Evolutionary conservation across 148 eudicot genomes (phyloP), one percentile per base, ranked within the genome.

Genomic region (Rhododendron griersonianum): DNA sequence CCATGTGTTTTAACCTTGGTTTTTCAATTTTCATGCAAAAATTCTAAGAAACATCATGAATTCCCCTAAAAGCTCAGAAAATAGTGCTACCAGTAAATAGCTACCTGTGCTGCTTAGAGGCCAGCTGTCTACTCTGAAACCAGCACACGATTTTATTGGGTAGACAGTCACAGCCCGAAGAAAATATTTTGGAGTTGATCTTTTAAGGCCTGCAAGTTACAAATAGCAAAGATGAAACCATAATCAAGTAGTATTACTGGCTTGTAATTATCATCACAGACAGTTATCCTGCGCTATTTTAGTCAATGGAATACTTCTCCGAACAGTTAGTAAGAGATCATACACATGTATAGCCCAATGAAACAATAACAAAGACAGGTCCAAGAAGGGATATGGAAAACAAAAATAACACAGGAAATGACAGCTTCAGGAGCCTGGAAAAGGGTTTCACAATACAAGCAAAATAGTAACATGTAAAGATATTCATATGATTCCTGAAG

Each of bases 131-230:
- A 91, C 96, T 74, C 83, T 90, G 92, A 94, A 96, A 67, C 98
- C 99, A 53, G 89, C 95, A 85, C 99, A 97, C 8, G 99, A 97
- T 88, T 97, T 97, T 84, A 97, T 93, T 81, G 99, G 99, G 87
- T 95, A 97, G 77, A 97, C 74, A 73, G 91, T 87, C 78, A 97
- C 90, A 81, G 96, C 93, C 86, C 84, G 92, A 89, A 97, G 91
- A 83, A 85, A 85, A 81, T 83, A 84, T 87, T 87, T 83, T 50
- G 81, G 39, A 48, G 87, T 30, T 81, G 78, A 89, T 85, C 63
- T 86, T 78, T 86, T 86, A 80, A 23, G 76, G 25, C 86, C 99
- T 94, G 92, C 89, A 90, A 84, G 59, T 84, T 82, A 41, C 85
- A 44, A 33, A 55, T 48, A 74, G 55, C 74, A 67, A 11, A 75